Base-by-base conservation (phyloP, 2,329 filamentous ascomycete genomes). In the Acrocalymma vagum region DNA sequence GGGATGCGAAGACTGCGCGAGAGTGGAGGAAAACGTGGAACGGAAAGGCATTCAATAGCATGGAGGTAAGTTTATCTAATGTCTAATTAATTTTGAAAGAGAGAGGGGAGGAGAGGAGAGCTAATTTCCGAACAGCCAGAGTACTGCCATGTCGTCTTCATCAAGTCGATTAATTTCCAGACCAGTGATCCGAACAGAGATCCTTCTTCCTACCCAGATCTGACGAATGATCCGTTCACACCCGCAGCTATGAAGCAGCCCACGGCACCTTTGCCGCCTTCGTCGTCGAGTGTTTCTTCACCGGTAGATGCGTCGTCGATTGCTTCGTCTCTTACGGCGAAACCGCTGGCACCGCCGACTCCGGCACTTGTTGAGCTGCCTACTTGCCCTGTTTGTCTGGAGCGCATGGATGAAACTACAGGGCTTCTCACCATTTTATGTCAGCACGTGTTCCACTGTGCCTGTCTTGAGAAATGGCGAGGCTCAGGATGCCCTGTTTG, bases 331-430 rank as follows among this genome's bases (percentile, higher is more conserved):
- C 70, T 83, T 10, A 79, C 80, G 3, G 76, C 74, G 6, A 86
- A 85, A 61, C 84, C 84, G 9, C 72, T 82, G n/a, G 81, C 84
- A 9, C 84, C 84, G n/a, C 83, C 83, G 2, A 96, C 93, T 1
- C 88, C 92, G 1, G 87, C 89, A 33, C 78, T 97, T 2, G 81
- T 96, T 38, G 94, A 99, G 72, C 76, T 99, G 9, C 94, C 94
- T 2, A 97, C 94, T 1, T 99, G 94, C 53, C 92, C 94, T 0
- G 94, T 99, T 8, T 99, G 94, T 55, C 80, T 99, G 5, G 94
- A 99, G 69, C 86, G 93, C 31, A 99, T 99, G 94, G 94, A 99
- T 62, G 93, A 97, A 67, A 96, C 92, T 0, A 95, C 91, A 0
- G 94, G 94, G 0, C 78, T 99, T 3, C 83, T 99, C 64, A 99